These are phyloP conservation scores for Gorgonomyces haynaldii DNA, from an alignment of 192 early-diverging fungal genomes.

Conservation along the genomic window DNA sequence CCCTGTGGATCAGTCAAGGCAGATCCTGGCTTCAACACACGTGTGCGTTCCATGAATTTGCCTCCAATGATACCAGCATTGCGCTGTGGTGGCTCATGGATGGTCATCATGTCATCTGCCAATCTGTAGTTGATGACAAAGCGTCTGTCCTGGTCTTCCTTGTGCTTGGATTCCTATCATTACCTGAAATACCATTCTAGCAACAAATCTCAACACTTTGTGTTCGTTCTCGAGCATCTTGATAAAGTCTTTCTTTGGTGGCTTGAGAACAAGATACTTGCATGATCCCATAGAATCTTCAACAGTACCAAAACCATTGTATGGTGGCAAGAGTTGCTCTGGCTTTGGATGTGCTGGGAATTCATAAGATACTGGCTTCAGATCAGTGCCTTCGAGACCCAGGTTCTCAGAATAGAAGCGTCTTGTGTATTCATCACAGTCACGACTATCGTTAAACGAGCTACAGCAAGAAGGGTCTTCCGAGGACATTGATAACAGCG, in stretches of 20 bases:
- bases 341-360: constrained; percentile 3
- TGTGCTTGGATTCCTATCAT: constrained; percentile 45
- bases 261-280: constrained; percentile 48
- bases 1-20: constrained; percentile 22
- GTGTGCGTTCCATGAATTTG: constrained; percentile 51
- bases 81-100: constrained; percentile 51
- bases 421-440: constrained; percentile 55
- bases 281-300: constrained; percentile 48
- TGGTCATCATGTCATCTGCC: constrained; percentile 52
- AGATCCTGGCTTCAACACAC: constrained; percentile 42
- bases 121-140: constrained; percentile 52
- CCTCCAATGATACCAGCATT: constrained; percentile 52
- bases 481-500: constrained; percentile 42
- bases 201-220: constrained; percentile 49
- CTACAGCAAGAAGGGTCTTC: constrained; percentile 47
- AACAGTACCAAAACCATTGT: constrained; percentile 53
- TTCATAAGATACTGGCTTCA: constrained; percentile 5
- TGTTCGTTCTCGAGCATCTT: constrained; percentile 57
- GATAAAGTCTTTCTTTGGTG: constrained; percentile 55
- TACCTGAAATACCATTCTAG: constrained; percentile 31
- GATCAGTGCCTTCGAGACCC: background rate
- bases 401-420: constrained; percentile 28
- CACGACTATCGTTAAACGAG: constrained; percentile 28
- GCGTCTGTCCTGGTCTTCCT: constrained; percentile 42
- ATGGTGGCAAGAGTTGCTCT: constrained; percentile 36